Percentiles rank a stretch among this genome's conserved stretches.
Conservation (phyloP, 129 eudicot species). For the Tagetes patula region DNA sequence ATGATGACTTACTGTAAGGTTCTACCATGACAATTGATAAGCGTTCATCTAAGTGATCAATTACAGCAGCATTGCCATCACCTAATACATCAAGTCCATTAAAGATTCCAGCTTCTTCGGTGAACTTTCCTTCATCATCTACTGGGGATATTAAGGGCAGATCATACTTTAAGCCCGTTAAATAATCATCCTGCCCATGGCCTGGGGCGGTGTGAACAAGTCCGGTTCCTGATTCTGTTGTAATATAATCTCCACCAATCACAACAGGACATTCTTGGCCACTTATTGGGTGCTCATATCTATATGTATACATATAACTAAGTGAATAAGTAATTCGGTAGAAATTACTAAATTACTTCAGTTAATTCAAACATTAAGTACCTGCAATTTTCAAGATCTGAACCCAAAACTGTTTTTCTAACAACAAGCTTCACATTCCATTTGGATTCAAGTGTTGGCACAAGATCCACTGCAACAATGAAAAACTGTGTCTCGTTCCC, state of each 20-base stretch:
- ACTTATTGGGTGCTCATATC: constrained; percentile 81
- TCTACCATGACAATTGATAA: constrained; percentile 76
- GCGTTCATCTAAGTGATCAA: constrained; percentile 63
- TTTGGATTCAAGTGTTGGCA: constrained; percentile 73
- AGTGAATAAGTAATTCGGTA: constrained; percentile 6
- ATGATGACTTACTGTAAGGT: constrained; percentile 78
- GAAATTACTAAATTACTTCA: not conserved
- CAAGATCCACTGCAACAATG: constrained; percentile 80
- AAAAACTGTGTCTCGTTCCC: constrained; percentile 49
- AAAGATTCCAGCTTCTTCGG: constrained; percentile 87
- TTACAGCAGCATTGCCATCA: constrained; percentile 84
- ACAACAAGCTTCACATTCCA: constrained; percentile 76
- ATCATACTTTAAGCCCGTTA: constrained; percentile 85
- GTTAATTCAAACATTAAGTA: constrained; percentile 21
- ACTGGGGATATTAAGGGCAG: constrained; percentile 88
- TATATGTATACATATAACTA: constrained; percentile 22
- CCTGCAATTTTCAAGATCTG: constrained; percentile 94
- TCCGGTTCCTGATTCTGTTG: constrained; percentile 99
- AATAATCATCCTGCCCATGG: constrained; percentile 96
- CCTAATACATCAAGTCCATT: constrained; percentile 85
- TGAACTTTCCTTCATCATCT: constrained; percentile 82
- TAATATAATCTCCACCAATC: constrained; percentile 93
- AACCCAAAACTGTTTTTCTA: constrained; percentile 63
- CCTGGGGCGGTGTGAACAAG: constrained; percentile 99
- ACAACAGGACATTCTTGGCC: constrained; percentile 93